These are phyloP conservation scores for Suhomyces kunorum DNA, from an alignment of 1,139 yeast species.

Conservation along the genomic window DNA sequence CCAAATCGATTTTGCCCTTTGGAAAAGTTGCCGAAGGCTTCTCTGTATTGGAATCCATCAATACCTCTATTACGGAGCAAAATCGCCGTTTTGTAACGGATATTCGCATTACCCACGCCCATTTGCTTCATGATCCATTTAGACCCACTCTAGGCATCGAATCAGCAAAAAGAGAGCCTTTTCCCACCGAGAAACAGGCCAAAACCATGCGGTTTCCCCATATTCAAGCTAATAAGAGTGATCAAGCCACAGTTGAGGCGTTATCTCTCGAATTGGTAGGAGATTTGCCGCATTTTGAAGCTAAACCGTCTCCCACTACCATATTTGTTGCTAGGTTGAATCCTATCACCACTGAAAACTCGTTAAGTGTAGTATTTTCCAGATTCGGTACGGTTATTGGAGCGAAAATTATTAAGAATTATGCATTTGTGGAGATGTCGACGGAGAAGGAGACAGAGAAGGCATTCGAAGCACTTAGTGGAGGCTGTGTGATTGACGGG, in stretches of 20 bases:
- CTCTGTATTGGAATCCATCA: conserved; percentile 47
- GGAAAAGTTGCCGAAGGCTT: conserved; percentile 58
- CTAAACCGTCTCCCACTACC: conserved; percentile 61
- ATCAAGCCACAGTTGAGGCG: conserved; percentile 53
- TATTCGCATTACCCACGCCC: conserved; percentile 52
- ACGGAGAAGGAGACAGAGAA: conserved; percentile 51
- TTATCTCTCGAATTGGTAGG: conserved; percentile 64
- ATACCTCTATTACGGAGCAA: conserved; percentile 39
- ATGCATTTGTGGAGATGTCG: conserved; percentile 63
- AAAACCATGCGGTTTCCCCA: conserved; percentile 14
- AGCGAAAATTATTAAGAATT: conserved; percentile 30
- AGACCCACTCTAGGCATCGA: conserved; percentile 16
- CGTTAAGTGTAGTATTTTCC: conserved; percentile 54
- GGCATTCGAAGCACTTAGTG: conserved; percentile 58
- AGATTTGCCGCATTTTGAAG: conserved; percentile 60
- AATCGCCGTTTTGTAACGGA: conserved; percentile 45
- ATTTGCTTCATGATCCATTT: conserved; percentile 58
- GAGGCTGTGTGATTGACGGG: conserved; percentile 61
- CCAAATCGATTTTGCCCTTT: conserved; percentile 29
- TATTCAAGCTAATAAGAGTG: conserved; percentile 14
- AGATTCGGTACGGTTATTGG: conserved; percentile 54
- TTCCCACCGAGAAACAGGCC: conserved; percentile 15
- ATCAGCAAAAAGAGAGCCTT: neutral
- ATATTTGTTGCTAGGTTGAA: conserved; percentile 65
- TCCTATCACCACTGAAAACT: conserved; percentile 57